These are phyloP conservation scores for Daphne laureola DNA, from an alignment of 441 rosid species.

Conservation along the genomic window DNA sequence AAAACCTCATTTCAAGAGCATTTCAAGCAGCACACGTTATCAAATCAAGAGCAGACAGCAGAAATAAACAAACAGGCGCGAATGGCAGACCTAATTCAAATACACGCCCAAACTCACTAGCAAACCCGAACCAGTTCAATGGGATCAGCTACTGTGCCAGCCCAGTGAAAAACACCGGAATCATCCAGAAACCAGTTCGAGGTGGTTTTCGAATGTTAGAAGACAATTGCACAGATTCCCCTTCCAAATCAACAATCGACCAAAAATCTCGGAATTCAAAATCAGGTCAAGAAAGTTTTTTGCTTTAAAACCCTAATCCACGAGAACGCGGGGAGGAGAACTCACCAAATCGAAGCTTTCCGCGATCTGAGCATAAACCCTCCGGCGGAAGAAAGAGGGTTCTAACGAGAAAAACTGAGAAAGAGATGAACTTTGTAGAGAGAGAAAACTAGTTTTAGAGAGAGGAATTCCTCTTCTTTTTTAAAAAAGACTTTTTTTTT, in stretches of 20 bases:
- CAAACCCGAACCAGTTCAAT: constrained; percentile 9
- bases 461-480: constrained; percentile 9
- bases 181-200: background rate
- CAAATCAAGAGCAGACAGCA: too few relatives aligned
- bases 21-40: too few relatives aligned
- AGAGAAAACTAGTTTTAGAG: constrained; percentile 19
- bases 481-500: background rate
- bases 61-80: too few relatives aligned
- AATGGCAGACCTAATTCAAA: too few relatives aligned
- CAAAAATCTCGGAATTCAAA: constrained; percentile 1
- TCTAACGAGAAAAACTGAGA: constrained; percentile 8
- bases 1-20: too few relatives aligned
- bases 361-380: constrained; percentile 22
- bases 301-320: constrained; percentile 39
- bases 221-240: background rate
- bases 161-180: constrained; percentile 5
- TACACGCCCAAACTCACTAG: too few relatives aligned
- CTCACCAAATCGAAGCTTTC: constrained; percentile 31
- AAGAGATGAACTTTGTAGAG: constrained; percentile 9
- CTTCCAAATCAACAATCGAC: background rate
- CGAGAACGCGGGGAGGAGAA: constrained; percentile 28
- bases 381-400: constrained; percentile 8
- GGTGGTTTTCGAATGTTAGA: too few relatives aligned
- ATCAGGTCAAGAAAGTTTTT: constrained; percentile 2
- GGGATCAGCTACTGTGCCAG: constrained; percentile 10